These are phyloP conservation scores for Trichoderma asperelloides DNA, from an alignment of 495 filamentous ascomycete genomes.

Conservation along the genomic window DNA sequence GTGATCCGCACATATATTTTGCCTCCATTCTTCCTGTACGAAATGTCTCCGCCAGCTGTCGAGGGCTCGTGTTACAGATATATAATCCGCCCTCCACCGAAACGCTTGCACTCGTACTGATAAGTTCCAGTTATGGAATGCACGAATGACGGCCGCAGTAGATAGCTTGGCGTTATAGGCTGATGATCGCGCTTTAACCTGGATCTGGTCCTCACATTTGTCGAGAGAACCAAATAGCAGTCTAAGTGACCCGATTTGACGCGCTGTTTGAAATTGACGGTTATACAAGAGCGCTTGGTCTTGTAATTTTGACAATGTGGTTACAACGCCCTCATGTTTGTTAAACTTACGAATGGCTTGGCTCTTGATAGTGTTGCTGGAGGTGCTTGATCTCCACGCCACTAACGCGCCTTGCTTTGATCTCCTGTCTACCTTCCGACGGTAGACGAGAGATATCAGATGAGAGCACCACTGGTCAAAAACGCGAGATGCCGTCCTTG, in stretches of 20 bases:
- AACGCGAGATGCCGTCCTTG: background rate
- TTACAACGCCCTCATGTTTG: background rate
- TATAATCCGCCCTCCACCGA: constrained; percentile 2
- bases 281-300: background rate
- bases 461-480: constrained; percentile 3
- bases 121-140: background rate
- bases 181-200: background rate
- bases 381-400: background rate
- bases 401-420: background rate
- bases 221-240: background rate
- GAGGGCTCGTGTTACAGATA: background rate
- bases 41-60: background rate
- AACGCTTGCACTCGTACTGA: constrained; percentile 2
- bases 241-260: background rate
- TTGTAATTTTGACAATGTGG: constrained; percentile 1
- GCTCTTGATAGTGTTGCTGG: background rate
- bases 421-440: background rate
- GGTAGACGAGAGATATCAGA: background rate
- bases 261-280: background rate
- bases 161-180: background rate
- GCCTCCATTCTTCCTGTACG: background rate
- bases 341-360: background rate
- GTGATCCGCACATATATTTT: background rate
- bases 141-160: background rate
- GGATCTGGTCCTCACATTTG: background rate